Percentiles rank a stretch among this genome's conserved stretches.
These are phyloP conservation scores for Diutina mesorugosa DNA, from an alignment of 1,139 yeast genomes.

Conservation along the genomic window DNA sequence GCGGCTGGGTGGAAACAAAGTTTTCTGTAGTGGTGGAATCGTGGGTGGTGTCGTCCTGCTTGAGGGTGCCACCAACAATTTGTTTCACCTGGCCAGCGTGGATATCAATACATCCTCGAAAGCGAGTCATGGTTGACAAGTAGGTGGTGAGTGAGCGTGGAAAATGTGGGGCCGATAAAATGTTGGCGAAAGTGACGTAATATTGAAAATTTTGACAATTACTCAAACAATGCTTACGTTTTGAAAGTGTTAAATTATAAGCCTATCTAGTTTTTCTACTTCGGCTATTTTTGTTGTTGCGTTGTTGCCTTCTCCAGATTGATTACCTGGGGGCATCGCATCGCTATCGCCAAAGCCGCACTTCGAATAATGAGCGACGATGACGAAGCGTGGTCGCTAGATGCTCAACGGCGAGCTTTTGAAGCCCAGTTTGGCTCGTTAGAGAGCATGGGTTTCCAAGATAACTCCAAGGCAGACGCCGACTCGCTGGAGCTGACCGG, in stretches of 20 bases:
- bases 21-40: conserved; percentile 45
- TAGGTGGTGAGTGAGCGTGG: not conserved
- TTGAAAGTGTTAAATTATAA: too few species aligned
- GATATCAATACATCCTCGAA: conserved; percentile 90
- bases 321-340: not conserved
- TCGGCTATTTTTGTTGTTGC: not conserved
- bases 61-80: conserved; percentile 87
- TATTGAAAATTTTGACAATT: too few species aligned
- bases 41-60: conserved; percentile 29
- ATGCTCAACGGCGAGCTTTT: conserved; percentile 45
- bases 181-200: too few species aligned
- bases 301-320: not conserved
- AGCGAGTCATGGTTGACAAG: conserved; percentile 51
- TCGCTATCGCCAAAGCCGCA: not conserved
- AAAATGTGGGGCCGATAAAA: too few species aligned
- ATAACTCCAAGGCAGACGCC: conserved; percentile 24
- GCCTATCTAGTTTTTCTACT: not conserved
- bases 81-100: conserved; percentile 94
- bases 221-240: too few species aligned
- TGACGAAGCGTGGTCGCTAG: conserved; percentile 33
- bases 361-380: not conserved
- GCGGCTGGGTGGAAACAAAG: conserved; percentile 65
- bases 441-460: conserved; percentile 47
- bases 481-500: not conserved
- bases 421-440: conserved; percentile 60